Conservation (phyloP, 768 basidiomycete species). For the Lactifluus echinatus region DNA sequence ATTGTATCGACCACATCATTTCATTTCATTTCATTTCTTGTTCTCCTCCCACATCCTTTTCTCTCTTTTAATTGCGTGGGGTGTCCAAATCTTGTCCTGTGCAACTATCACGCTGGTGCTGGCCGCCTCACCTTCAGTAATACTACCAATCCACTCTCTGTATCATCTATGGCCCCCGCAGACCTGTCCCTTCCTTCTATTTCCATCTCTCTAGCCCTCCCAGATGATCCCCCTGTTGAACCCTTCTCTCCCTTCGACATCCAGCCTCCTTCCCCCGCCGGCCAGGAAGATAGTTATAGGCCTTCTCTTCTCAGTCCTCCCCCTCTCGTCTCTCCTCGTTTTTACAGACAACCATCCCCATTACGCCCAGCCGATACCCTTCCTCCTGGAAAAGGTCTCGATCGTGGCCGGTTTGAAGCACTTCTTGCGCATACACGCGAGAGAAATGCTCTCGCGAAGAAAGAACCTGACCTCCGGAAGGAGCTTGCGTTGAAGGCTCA, state of each 20-base stretch:
- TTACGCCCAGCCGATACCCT: conserved; percentile 35
- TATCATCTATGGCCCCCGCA: conserved; percentile 27
- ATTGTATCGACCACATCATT: not conserved
- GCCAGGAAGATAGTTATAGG: conserved; percentile 43
- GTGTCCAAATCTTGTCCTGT: conserved; percentile 9
- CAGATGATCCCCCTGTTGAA: conserved; percentile 41
- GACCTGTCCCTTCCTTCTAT: conserved; percentile 52
- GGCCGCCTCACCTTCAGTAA: conserved; percentile 25
- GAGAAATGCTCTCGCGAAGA: conserved; percentile 41
- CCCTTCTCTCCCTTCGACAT: conserved; percentile 56
- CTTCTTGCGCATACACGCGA: conserved; percentile 55
- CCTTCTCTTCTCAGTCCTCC: conserved; percentile 52
- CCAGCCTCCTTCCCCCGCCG: conserved; percentile 24
- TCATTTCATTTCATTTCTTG: conserved; percentile 9
- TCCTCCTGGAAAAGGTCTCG: conserved; percentile 44
- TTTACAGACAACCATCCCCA: conserved; percentile 39
- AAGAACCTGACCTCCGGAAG: conserved; percentile 53
- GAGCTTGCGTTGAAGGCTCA: conserved; percentile 68
- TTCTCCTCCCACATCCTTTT: conserved; percentile 22
- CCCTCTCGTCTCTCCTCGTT: conserved; percentile 36
- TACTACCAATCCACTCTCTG: conserved; percentile 14
- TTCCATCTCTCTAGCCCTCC: conserved; percentile 58
- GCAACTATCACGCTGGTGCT: conserved; percentile 27
- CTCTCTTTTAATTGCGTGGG: conserved; percentile 21
- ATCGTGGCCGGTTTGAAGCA: conserved; percentile 53